Evolutionary conservation across 441 rosid genomes (phyloP), one percentile per base, ranked within the genome.

Genomic region (Brassica balearica): DNA sequence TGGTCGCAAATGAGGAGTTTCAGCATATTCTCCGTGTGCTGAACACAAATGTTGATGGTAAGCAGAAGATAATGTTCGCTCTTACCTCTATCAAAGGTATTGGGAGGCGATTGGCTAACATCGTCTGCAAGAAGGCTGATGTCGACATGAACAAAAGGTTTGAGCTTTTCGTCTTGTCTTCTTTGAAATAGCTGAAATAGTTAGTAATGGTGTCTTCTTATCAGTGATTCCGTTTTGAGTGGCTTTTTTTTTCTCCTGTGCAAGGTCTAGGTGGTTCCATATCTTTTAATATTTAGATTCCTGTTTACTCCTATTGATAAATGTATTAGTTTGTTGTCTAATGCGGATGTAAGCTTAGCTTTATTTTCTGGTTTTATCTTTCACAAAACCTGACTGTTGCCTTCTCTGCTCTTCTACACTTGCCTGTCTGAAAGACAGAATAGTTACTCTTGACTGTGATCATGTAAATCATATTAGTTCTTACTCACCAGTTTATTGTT

Each of bases 121-220:
- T 91, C 48, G 95, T 86, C 82, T 91, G 97, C 91, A 93, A 93
- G 90, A 93, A 93, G 74, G 97, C 97, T 7, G 96, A 93, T 77
- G 93, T 93, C 32, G 92, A 91, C 87, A 90, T 91, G 97, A 93
- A 90, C 90, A 93, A 93, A 78, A 89, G 98, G 97, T 93, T 58
- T 23, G 3, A 34, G 12, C 3, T 5, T 5, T 32, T 38, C 2
- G 8, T 36, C 2, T n/a, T 65, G 0, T 65, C 27, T 36, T 29
- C 0, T 51, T 51, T 58, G n/a, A 20, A 58, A 17, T 56, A 17
- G 25, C 3, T 56, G n/a, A 20, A 58, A 17, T 56, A 17, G 25
- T 8, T 56, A 56, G 61, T 8, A 56, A 56, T 56, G 25, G 12
- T 56, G 11, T n/a, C 8, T 51, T n/a, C 8, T n/a, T n/a, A 48